Evolutionary conservation across 116 monocot species (phyloP), one percentile per base, ranked within the genome.

Genomic region (Papilionanthe hybrid): DNA sequence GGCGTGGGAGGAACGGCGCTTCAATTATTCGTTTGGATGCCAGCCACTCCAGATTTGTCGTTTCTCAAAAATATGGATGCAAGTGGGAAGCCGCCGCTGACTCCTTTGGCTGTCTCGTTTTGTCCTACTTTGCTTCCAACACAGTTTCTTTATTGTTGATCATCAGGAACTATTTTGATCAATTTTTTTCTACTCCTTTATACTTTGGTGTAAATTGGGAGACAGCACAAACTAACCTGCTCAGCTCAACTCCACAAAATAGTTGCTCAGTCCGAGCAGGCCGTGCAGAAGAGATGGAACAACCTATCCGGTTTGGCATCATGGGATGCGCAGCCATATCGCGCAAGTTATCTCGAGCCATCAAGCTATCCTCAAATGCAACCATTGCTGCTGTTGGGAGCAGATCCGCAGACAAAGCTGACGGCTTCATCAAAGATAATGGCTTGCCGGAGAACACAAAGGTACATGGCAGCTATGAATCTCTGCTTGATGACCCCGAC

Each of bases 301-400:
- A 9, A 7, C 77, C 71, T 6, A 72, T 92, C 73, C 86, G 89
- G 0, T 95, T 92, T 85, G 95, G 95, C 32, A 92, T 95, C 72
- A 29, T 95, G 56, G 92, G 95, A 12, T 92, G 92, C 83, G 95
- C 92, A n/a, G 77, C 77, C 9, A 95, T 95, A 11, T 92, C 95
- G 25, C 87, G 89, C 55, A 95, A 95, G 84, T 41, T 90, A 10
- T 84, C 81, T 6, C 89, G 93, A 12, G 95, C 91, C n/a, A 91
- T 95, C 73, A 44, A 22, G 27, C 86, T 93, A 60, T 77, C 90
- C 23, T 88, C 90, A 44, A 90, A 87, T 78, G 87, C 92, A 67
- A 72, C 78, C 79, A 30, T 93, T 5, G 81, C 79, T 66, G 96
- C 92, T 86, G 81, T 93, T 77, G 93, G 82, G n/a, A 92, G 93